A percentile compares a stretch with the other conserved stretches of the same genome.
Evolutionary conservation across 805 yeast species (phyloP).

Genomic region (Ogataea kodamae): DNA sequence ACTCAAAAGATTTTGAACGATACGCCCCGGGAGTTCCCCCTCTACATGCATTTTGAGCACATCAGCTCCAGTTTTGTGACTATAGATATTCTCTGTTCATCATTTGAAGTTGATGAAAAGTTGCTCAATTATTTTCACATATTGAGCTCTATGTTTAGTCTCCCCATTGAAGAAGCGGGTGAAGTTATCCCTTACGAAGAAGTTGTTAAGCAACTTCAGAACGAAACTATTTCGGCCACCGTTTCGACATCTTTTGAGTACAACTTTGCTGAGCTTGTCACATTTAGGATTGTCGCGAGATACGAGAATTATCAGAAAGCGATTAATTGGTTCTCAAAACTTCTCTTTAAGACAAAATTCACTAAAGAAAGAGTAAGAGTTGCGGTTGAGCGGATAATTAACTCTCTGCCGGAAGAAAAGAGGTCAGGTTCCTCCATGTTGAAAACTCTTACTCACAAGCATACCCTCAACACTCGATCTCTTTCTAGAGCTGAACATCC

Average conservation of each 20-base stretch:
- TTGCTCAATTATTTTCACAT: slow-evolving; percentile 65
- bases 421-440: slow-evolving; percentile 64
- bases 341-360: slow-evolving; percentile 63
- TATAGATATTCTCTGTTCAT: slow-evolving; percentile 57
- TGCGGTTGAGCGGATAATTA: slow-evolving; percentile 57
- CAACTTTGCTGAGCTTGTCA: slow-evolving; percentile 62
- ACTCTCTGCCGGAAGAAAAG: slow-evolving; percentile 58
- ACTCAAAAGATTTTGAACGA: slow-evolving; percentile 23
- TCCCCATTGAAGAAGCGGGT: slow-evolving; percentile 66
- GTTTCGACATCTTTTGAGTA: slow-evolving; percentile 57
- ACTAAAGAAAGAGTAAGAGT: slow-evolving; percentile 70
- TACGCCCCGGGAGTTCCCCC: slow-evolving; percentile 50
- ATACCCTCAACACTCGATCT: slow-evolving; percentile 54
- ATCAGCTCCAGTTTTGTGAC: slow-evolving; percentile 76
- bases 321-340: slow-evolving; percentile 70
- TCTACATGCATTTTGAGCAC: slow-evolving; percentile 75
- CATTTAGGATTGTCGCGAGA: slow-evolving; percentile 59
- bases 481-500: slow-evolving; percentile 63
- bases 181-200: slow-evolving; percentile 60
- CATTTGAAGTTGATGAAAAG: slow-evolving; percentile 46
- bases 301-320: slow-evolving; percentile 61
- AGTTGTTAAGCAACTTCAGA: slow-evolving; percentile 69
- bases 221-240: slow-evolving; percentile 63
- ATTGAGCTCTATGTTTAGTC: slow-evolving; percentile 61
- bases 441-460: slow-evolving; percentile 48